A percentile compares a stretch with the other conserved stretches of the same genome.
These are phyloP conservation scores for Leccinum boreale DNA, from an alignment of 768 basidiomycete genomes.

Conservation along the genomic window DNA sequence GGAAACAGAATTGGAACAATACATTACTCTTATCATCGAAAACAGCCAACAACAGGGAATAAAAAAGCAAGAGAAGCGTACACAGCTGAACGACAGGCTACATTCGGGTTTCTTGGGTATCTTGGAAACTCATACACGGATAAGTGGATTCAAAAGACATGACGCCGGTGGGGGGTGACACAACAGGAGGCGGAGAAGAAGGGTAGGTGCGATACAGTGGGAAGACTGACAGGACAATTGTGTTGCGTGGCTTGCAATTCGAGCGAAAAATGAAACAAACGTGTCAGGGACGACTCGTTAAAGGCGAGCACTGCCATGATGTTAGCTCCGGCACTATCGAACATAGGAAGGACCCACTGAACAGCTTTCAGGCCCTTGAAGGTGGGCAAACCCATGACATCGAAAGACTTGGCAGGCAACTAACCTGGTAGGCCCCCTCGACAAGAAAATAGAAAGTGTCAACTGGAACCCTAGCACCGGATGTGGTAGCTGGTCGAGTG, in stretches of 20 bases:
- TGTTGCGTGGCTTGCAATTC: not conserved
- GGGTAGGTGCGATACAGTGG: not conserved
- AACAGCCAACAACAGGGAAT: conserved; percentile 10
- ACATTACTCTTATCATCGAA: conserved; percentile 1
- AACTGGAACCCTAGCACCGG: not conserved
- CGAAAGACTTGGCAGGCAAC: not conserved
- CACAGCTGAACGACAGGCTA: conserved; percentile 18
- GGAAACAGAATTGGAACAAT: conserved; percentile 1
- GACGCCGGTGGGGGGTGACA: not conserved
- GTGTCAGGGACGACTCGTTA: not conserved
- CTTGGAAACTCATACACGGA: conserved; percentile 4
- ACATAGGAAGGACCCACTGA: not conserved
- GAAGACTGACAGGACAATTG: not conserved
- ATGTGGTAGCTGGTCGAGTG: not conserved
- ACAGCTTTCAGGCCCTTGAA: not conserved
- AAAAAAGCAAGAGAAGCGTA: conserved; percentile 11
- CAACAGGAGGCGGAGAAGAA: not conserved
- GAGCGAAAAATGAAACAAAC: not conserved
- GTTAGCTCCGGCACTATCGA: not conserved
- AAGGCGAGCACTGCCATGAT: not conserved
- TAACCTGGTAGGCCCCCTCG: not conserved
- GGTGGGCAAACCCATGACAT: not conserved
- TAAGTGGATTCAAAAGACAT: not conserved
- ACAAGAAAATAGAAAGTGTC: not conserved
- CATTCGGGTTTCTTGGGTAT: conserved; percentile 15